These are phyloP conservation scores for Gracilariopsis chorda DNA, from an alignment of 23 red algal genomes.

Conservation along the genomic window DNA sequence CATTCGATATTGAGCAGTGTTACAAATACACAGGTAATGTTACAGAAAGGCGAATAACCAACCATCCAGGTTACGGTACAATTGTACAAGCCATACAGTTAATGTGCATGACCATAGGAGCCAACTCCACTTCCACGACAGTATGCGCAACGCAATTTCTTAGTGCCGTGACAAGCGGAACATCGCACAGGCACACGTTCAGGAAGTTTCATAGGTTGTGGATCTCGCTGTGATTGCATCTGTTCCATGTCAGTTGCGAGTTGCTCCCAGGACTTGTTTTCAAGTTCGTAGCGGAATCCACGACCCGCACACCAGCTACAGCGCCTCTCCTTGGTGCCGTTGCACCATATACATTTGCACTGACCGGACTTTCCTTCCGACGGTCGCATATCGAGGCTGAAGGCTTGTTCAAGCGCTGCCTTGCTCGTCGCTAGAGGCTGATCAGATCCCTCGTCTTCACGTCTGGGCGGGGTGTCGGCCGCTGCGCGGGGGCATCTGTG, in stretches of 20 bases:
- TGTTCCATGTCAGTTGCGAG: conserved; percentile 59
- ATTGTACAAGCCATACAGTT: not conserved
- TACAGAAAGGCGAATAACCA: too few relatives aligned
- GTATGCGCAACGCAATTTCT: conserved; percentile 52
- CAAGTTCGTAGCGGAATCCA: conserved; percentile 51
- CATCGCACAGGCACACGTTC: conserved; percentile 30
- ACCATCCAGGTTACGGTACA: too few relatives aligned
- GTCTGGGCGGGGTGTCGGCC: not conserved
- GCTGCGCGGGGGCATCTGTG: not conserved
- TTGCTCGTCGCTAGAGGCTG: conserved; percentile 6
- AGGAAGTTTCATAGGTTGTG: conserved; percentile 9
- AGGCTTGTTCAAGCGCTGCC: conserved; percentile 4
- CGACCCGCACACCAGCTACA: conserved; percentile 72
- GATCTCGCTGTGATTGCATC: not conserved
- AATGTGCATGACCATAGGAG: conserved; percentile 70
- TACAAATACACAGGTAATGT: too few relatives aligned
- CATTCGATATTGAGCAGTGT: too few relatives aligned
- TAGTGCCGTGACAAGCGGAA: conserved; percentile 49
- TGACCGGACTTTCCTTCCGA: not conserved
- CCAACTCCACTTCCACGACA: conserved; percentile 78
- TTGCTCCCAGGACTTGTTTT: conserved; percentile 38
- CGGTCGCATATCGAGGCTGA: not conserved
- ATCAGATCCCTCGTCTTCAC: not conserved
- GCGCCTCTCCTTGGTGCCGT: conserved; percentile 31
- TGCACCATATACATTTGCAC: conserved; percentile 72